These are phyloP conservation scores for Vitis rupestris DNA, from an alignment of 164 flowering plant genomes.

Conservation along the genomic window DNA sequence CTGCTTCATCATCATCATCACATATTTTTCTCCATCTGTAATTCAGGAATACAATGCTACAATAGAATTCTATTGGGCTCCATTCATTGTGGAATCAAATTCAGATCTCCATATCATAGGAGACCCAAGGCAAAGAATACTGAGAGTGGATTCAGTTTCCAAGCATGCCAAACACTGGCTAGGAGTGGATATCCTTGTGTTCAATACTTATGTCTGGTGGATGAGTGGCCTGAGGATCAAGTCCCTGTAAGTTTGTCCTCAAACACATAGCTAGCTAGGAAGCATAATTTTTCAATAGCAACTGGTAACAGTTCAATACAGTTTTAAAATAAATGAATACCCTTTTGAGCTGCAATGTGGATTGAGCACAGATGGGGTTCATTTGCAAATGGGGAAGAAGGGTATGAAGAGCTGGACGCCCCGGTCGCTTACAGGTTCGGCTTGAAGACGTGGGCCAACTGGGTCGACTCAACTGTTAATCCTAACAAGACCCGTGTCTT, in stretches of 20 bases:
- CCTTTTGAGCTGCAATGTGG: neutral
- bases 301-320: neutral
- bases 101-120: slow-evolving; percentile 53
- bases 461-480: slow-evolving; percentile 79
- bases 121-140: slow-evolving; percentile 70
- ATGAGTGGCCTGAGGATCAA: slow-evolving; percentile 73
- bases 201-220: slow-evolving; percentile 98
- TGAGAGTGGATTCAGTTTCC: slow-evolving; percentile 69
- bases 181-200: slow-evolving; percentile 74
- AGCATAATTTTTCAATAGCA: too few species aligned
- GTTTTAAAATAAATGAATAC: slow-evolving; percentile 1
- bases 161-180: slow-evolving; percentile 81
- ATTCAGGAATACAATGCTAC: slow-evolving; percentile 66
- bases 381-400: slow-evolving; percentile 77
- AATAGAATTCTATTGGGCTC: slow-evolving; percentile 95
- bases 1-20: neutral
- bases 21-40: slow-evolving; percentile 1
- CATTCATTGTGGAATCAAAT: slow-evolving; percentile 79
- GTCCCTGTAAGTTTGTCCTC: slow-evolving; percentile 52
- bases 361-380: slow-evolving; percentile 74
- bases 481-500: slow-evolving; percentile 74
- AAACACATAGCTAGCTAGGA: too few species aligned
- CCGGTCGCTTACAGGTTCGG: slow-evolving; percentile 62
- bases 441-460: slow-evolving; percentile 90
- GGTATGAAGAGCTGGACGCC: slow-evolving; percentile 68